Evolutionary conservation across 495 filamentous ascomycete genomes (phyloP).

Genomic region (Lichenothelia convexa): DNA sequence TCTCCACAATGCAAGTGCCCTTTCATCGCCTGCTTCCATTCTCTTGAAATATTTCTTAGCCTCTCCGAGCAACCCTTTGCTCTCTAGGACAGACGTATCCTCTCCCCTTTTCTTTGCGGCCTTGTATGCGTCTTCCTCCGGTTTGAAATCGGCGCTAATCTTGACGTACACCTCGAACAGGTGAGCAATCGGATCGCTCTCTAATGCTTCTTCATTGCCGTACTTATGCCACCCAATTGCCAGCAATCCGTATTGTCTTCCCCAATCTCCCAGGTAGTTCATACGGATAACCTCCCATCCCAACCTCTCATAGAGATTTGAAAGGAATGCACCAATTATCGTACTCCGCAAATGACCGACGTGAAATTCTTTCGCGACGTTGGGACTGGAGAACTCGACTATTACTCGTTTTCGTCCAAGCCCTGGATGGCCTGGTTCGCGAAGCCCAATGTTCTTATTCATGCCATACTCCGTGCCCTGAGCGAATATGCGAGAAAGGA

Average conservation of each 20-base stretch:
- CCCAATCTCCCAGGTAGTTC: constrained; percentile 68
- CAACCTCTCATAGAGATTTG: constrained; percentile 48
- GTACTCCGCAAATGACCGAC: constrained; percentile 56
- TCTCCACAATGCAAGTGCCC: constrained; percentile 64
- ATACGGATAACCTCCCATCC: constrained; percentile 55
- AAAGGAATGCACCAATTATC: constrained; percentile 55
- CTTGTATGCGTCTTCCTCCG: constrained; percentile 21
- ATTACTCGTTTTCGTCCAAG: constrained; percentile 26
- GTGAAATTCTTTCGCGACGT: constrained; percentile 62
- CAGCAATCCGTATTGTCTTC: constrained; percentile 55
- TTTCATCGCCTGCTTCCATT: constrained; percentile 67
- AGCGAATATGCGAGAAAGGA: constrained; percentile 28
- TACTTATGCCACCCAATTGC: constrained; percentile 47
- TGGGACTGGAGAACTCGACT: constrained; percentile 58
- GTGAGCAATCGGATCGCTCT: constrained; percentile 47
- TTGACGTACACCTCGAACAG: constrained; percentile 52
- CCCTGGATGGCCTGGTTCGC: constrained; percentile 14
- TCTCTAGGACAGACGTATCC: too few relatives aligned
- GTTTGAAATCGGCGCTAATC: constrained; percentile 29
- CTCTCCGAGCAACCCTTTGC: constrained; percentile 40
- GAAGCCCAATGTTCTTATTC: constrained; percentile 18
- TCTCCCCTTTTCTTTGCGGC: constrained; percentile 20
- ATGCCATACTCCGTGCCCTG: constrained; percentile 22
- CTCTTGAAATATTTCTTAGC: constrained; percentile 72
- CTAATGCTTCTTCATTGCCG: constrained; percentile 41